Evolutionary conservation across 176 grass and related monocot species (phyloP), one percentile per base, ranked within the genome.

Genomic region (Oryza glumipatula): DNA sequence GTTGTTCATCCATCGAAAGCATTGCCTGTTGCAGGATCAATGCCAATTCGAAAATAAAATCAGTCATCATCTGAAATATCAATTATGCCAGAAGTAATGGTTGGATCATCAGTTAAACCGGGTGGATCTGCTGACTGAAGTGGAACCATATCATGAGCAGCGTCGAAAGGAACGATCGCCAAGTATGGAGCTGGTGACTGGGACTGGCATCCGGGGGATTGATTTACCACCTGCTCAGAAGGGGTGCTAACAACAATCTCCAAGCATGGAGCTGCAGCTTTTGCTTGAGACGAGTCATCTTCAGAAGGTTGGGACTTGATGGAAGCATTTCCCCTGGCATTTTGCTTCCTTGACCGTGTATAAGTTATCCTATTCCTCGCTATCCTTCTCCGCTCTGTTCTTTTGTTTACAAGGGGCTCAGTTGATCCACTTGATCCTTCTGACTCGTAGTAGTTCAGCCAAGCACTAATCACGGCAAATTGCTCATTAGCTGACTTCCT

Each of bases 381-480:
- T 86, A 43, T 81, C 72, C 72, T 93, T 89, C 82, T 90, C 67
- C 70, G 90, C 70, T 81, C 89, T 1, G 84, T 91, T 88, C 89
- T 97, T 81, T 89, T 97, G 78, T 97, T 94, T 60, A 86, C 67
- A 74, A 97, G 84, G 14, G 94, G 78, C 49, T 88, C 79, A 0
- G 68, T 71, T 15, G 90, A 86, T 80, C 88, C 94, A 61, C 88
- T 90, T 73, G 87, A 92, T 73, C 72, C 80, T 79, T 88, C 94
- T 43, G 90, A 84, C 65, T 84, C 94, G 23, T 94, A 97, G 82
- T 76, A 86, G 49, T 92, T 75, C 85, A 89, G 39, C 89, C 86
- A 94, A 19, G 47, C 41, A 35, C 87, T 90, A 33, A 79, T 72
- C 58, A 93, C 92, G 23, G 58, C 81, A 19, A 73, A 85, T 68